Conservation (phyloP, 345 rosid species). For the Acer saccharum region DNA sequence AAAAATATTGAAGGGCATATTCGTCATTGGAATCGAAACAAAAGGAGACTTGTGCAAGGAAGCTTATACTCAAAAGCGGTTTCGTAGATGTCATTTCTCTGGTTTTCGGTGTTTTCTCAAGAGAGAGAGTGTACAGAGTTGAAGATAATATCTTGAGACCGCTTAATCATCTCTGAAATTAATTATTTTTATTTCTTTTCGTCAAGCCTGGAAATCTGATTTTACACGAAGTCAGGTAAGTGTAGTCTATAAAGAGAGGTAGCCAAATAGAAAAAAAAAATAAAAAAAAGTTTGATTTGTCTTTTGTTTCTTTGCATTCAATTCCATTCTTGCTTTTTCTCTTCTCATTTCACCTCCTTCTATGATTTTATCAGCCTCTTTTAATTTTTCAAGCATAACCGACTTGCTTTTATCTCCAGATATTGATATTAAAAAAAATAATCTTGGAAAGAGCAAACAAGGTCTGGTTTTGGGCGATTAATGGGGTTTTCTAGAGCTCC, state of each 20-base stretch:
- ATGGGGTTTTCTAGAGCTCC: slow-evolving; percentile 37
- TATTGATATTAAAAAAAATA: slow-evolving; percentile 30
- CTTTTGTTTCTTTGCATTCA: slow-evolving; percentile 42
- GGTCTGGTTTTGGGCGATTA: slow-evolving; percentile 37
- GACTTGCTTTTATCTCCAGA: slow-evolving; percentile 25
- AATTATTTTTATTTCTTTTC: background rate
- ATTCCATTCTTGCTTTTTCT: slow-evolving; percentile 21
- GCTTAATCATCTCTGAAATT: slow-evolving; percentile 47
- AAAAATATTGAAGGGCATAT: slow-evolving; percentile 12
- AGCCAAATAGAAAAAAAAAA: slow-evolving; percentile 4
- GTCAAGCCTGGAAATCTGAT: slow-evolving; percentile 30
- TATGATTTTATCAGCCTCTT: background rate
- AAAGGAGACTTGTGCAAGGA: slow-evolving; percentile 22
- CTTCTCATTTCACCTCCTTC: slow-evolving; percentile 19
- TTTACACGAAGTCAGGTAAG: slow-evolving; percentile 27
- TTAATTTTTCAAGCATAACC: slow-evolving; percentile 34
- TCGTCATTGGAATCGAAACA: slow-evolving; percentile 15
- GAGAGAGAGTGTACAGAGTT: slow-evolving; percentile 31
- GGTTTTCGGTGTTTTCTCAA: slow-evolving; percentile 12
- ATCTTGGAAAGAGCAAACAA: slow-evolving; percentile 32
- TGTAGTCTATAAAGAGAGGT: slow-evolving; percentile 20
- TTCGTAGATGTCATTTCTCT: slow-evolving; percentile 23
- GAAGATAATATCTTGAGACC: slow-evolving; percentile 48
- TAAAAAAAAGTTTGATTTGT: slow-evolving; percentile 39
- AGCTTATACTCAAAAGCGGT: slow-evolving; percentile 17